Conservation (phyloP, 441 rosid species). For the Populus hybrid region DNA sequence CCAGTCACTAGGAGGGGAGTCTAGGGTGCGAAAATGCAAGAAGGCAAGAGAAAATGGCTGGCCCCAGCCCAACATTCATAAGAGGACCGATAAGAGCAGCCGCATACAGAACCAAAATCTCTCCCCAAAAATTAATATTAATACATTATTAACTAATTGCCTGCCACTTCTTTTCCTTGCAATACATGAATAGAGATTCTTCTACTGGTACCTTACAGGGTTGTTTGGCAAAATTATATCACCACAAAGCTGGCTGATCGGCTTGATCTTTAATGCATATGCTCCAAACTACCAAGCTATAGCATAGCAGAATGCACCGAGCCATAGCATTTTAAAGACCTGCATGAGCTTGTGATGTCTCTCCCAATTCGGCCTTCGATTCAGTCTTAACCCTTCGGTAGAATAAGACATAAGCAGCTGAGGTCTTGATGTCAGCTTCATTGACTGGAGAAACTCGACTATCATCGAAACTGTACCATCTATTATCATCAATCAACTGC, state of each 20-base stretch:
- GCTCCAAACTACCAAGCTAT: slow-evolving; percentile 3
- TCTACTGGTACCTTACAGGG: not conserved
- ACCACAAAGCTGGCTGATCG: not conserved
- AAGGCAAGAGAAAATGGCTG: not conserved
- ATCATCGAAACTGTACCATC: slow-evolving; percentile 94
- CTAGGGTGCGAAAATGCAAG: not conserved
- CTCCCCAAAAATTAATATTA: slow-evolving; percentile 10
- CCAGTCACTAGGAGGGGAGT: not conserved
- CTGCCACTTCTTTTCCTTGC: not conserved
- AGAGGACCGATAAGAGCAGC: slow-evolving; percentile 1
- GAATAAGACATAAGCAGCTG: slow-evolving; percentile 88
- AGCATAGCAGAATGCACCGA: no score
- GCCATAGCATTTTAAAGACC: slow-evolving; percentile 2
- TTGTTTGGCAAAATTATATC: not conserved
- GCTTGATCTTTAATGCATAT: not conserved
- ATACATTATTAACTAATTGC: not conserved
- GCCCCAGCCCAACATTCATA: not conserved
- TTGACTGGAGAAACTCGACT: slow-evolving; percentile 58
- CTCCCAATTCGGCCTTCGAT: slow-evolving; percentile 31
- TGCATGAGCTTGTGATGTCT: slow-evolving; percentile 29
- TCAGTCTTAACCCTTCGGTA: slow-evolving; percentile 59
- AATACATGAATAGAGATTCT: not conserved
- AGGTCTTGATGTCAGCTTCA: slow-evolving; percentile 71
- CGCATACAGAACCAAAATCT: slow-evolving; percentile 7
- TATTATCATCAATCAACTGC: slow-evolving; percentile 83